A percentile compares a stretch with the other conserved stretches of the same genome.
Evolutionary conservation across 164 flowering plant species (phyloP).

Genomic region (Liquidambar formosana): DNA sequence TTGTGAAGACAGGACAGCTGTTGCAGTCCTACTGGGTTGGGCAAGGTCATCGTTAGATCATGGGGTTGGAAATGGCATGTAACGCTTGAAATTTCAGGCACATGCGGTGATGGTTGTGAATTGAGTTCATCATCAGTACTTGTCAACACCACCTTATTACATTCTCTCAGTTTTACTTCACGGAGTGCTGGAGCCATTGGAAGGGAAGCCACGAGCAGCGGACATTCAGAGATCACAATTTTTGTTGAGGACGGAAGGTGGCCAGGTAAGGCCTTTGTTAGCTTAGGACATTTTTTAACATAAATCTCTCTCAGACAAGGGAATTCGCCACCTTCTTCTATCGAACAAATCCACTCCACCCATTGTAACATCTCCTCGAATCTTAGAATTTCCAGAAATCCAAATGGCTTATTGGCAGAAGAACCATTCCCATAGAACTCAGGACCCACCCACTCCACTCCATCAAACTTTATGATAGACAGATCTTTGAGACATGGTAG

Average conservation of each 20-base stretch:
- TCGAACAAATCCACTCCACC: not conserved
- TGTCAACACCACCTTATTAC: too few relatives aligned
- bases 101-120: too few relatives aligned
- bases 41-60: too few relatives aligned
- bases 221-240: conserved; percentile 2
- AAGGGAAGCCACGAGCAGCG: not conserved
- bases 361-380: conserved; percentile 10
- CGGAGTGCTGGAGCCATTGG: not conserved
- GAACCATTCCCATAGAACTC: conserved; percentile 8
- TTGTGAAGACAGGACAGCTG: too few relatives aligned
- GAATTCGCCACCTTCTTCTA: not conserved
- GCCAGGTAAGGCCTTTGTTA: not conserved
- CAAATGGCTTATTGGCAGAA: not conserved
- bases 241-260: conserved; percentile 6
- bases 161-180: too few relatives aligned
- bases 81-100: too few relatives aligned
- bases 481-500: conserved; percentile 27
- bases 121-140: too few relatives aligned
- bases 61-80: too few relatives aligned
- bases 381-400: conserved; percentile 1
- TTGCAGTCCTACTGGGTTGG: too few relatives aligned
- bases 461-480: not conserved
- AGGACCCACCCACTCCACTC: conserved; percentile 1
- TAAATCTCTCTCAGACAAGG: not conserved
- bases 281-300: not conserved